Evolutionary conservation across 2,329 filamentous ascomycete species (phyloP).

Genomic region (Cytospora schulzeri): DNA sequence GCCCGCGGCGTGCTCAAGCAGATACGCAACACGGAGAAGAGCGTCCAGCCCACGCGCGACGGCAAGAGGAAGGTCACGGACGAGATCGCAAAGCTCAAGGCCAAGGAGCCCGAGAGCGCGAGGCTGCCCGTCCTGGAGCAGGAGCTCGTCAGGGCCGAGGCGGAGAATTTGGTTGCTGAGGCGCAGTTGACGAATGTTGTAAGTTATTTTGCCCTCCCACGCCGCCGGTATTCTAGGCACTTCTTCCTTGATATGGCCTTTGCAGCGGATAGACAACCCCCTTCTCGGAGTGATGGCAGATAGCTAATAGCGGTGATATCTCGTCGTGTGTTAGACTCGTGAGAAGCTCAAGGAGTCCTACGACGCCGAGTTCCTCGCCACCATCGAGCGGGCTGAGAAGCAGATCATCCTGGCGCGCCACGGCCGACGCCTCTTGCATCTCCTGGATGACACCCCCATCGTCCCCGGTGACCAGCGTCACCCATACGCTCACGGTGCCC

Average conservation of each 20-base stretch:
- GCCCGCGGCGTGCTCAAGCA: conserved; percentile 81
- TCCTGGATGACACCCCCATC: conserved; percentile 87
- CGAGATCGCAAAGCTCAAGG: conserved; percentile 88
- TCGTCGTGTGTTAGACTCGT: conserved; percentile 66
- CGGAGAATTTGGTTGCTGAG: conserved; percentile 93
- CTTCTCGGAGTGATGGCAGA: not conserved
- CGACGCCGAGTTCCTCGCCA: conserved; percentile 82
- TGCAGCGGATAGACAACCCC: too few relatives aligned
- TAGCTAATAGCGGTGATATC: not conserved
- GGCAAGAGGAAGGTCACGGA: conserved; percentile 85
- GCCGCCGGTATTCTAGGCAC: too few relatives aligned
- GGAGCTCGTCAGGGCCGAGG: conserved; percentile 93
- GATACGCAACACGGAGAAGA: conserved; percentile 93
- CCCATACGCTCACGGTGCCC: conserved; percentile 65
- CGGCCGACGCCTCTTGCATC: conserved; percentile 78
- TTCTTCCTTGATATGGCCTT: too few relatives aligned
- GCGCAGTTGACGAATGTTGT: conserved; percentile 95
- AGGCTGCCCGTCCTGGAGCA: conserved; percentile 87
- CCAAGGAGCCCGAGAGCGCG: conserved; percentile 85
- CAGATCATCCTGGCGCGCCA: conserved; percentile 93
- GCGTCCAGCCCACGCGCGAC: conserved; percentile 89
- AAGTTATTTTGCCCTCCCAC: conserved; percentile 45
- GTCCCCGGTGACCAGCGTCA: conserved; percentile 79
- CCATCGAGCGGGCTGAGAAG: conserved; percentile 95
- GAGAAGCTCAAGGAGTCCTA: conserved; percentile 97